phyloP scores from a whole-genome alignment of 805 yeast species.

The Ogataea trehalophila region DNA sequence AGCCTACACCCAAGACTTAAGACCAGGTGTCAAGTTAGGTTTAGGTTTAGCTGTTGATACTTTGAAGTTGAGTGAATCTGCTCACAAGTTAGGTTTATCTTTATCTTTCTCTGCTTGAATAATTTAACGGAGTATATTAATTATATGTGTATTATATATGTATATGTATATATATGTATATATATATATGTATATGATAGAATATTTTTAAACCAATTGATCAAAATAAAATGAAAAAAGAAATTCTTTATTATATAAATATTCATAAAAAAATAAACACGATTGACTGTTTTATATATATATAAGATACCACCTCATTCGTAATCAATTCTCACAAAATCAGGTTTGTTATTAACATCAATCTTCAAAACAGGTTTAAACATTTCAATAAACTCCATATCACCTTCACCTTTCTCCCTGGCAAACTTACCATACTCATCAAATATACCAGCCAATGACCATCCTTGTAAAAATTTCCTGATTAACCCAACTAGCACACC shows the following conservation, averaged over 20 bases:
- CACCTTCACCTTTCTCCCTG: slow-evolving; percentile 89
- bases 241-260: too few species aligned
- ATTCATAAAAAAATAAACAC: too few species aligned
- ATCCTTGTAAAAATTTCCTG: slow-evolving; percentile 81
- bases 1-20: slow-evolving; percentile 89
- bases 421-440: slow-evolving; percentile 93
- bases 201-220: neutral
- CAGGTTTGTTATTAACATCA: slow-evolving; percentile 49
- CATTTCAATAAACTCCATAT: slow-evolving; percentile 82
- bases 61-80: slow-evolving; percentile 89
- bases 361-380: slow-evolving; percentile 61
- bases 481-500: slow-evolving; percentile 92
- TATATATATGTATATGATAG: too few species aligned
- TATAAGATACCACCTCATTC: neutral
- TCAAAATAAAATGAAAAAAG: too few species aligned
- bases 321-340: slow-evolving; percentile 43
- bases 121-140: neutral
- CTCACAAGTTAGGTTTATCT: slow-evolving; percentile 96
- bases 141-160: neutral
- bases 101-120: slow-evolving; percentile 84
- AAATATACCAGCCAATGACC: slow-evolving; percentile 90
- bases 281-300: neutral
- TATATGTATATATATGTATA: neutral
- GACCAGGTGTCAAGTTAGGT: slow-evolving; percentile 96
- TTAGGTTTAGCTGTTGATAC: slow-evolving; percentile 97